These are phyloP conservation scores for Lactuca saligna DNA, from an alignment of 129 eudicot genomes.

Conservation along the genomic window DNA sequence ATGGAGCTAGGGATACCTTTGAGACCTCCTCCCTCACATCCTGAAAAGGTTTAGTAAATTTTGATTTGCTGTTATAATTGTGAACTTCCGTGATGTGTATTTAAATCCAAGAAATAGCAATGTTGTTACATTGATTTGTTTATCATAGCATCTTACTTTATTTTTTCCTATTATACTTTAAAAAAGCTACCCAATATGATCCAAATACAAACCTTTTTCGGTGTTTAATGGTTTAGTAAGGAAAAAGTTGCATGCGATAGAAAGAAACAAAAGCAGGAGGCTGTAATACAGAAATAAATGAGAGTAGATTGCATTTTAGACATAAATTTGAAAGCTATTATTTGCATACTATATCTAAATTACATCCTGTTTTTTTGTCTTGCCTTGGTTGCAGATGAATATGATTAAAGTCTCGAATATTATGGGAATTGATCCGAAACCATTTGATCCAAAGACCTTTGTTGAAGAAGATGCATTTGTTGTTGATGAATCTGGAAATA, in stretches of 20 bases:
- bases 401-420: slow-evolving; percentile 95
- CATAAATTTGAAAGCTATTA: neutral
- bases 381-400: slow-evolving; percentile 73
- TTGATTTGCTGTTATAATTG: neutral
- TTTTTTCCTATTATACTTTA: no score
- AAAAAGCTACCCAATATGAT: no score
- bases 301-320: neutral
- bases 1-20: slow-evolving; percentile 93
- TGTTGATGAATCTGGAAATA: slow-evolving; percentile 93
- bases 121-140: no score
- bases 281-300: no score
- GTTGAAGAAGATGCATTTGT: slow-evolving; percentile 87
- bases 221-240: neutral
- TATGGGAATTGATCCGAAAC: slow-evolving; percentile 98
- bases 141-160: no score
- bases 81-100: no score
- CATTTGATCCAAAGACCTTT: slow-evolving; percentile 88
- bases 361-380: neutral
- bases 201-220: no score
- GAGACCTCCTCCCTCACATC: slow-evolving; percentile 79
- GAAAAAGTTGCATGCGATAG: no score
- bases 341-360: no score
- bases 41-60: slow-evolving; percentile 57
- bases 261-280: no score
- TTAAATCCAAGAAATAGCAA: no score